phyloP scores from a whole-genome alignment of 495 filamentous ascomycete genomes.

The Penicillium tannophilum region DNA sequence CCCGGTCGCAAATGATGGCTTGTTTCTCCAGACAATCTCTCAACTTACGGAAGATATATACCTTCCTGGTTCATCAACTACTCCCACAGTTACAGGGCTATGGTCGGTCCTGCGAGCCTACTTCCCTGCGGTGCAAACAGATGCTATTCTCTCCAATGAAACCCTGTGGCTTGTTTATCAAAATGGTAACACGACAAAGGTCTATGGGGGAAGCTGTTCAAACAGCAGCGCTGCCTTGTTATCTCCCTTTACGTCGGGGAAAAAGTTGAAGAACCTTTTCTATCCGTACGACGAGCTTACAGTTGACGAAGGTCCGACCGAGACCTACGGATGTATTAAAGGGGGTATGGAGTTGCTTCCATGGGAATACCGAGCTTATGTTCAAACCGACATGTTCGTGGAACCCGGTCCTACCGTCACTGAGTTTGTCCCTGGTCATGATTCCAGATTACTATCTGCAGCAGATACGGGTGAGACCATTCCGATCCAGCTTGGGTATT shows the following conservation, averaged over 20 bases:
- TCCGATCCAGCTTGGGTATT: conserved; percentile 59
- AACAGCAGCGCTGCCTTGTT: conserved; percentile 52
- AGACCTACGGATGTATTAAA: conserved; percentile 42
- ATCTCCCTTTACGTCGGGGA: conserved; percentile 57
- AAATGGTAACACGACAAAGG: conserved; percentile 58
- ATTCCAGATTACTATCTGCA: conserved; percentile 54
- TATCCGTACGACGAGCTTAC: conserved; percentile 61
- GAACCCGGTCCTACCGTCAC: conserved; percentile 66
- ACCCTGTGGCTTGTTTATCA: conserved; percentile 69
- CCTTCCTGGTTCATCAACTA: conserved; percentile 56
- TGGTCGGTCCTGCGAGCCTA: conserved; percentile 65
- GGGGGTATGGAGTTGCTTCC: conserved; percentile 53
- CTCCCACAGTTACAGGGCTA: conserved; percentile 64
- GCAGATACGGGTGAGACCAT: conserved; percentile 51
- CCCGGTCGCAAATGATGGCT: conserved; percentile 67
- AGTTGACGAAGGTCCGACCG: conserved; percentile 40
- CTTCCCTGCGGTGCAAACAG: conserved; percentile 54
- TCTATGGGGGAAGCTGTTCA: conserved; percentile 62
- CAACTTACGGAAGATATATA: conserved; percentile 57
- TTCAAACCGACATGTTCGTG: conserved; percentile 53
- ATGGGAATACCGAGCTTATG: conserved; percentile 66
- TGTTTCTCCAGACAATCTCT: conserved; percentile 57
- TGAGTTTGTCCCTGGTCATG: conserved; percentile 65
- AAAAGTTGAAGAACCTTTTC: conserved; percentile 66
- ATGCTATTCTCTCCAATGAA: conserved; percentile 50